These are phyloP conservation scores for Ceratocystiopsis sp. DNA, from an alignment of 2,329 filamentous ascomycete species.

Conservation along the genomic window DNA sequence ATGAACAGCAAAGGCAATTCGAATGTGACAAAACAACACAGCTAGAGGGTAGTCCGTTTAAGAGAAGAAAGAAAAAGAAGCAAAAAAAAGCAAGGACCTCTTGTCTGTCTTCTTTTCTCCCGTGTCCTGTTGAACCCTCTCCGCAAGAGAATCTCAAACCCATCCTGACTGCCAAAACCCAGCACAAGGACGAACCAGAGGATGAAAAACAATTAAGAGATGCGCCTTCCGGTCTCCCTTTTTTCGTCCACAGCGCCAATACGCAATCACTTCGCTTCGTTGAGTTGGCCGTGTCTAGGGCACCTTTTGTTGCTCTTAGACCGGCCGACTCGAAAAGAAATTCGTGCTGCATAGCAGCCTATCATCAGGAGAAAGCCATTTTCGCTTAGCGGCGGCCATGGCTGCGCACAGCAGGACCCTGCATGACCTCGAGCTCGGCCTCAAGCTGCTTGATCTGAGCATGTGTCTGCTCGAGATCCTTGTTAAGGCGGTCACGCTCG, in stretches of 20 bases:
- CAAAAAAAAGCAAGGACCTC: not conserved
- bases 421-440: slow-evolving; percentile 81
- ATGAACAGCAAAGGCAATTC: slow-evolving; percentile 1
- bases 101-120: not conserved
- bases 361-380: too few species aligned
- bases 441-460: slow-evolving; percentile 87
- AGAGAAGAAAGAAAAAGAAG: not conserved
- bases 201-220: not conserved
- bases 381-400: slow-evolving; percentile 66
- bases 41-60: slow-evolving; percentile 5
- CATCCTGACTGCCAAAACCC: too few species aligned
- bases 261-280: too few species aligned
- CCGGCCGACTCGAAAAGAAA: too few species aligned
- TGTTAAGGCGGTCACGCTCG: slow-evolving; percentile 97
- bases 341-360: too few species aligned
- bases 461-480: slow-evolving; percentile 96
- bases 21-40: slow-evolving; percentile 2
- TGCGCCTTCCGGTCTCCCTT: not conserved
- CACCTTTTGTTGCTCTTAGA: too few species aligned
- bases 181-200: not conserved
- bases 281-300: too few species aligned
- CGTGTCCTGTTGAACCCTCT: not conserved
- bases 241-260: not conserved
- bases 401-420: slow-evolving; percentile 77
- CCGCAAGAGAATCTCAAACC: too few species aligned